Evolutionary conservation across 2,329 filamentous ascomycete genomes (phyloP).

Genomic region (Aquanectria penicillioides): DNA sequence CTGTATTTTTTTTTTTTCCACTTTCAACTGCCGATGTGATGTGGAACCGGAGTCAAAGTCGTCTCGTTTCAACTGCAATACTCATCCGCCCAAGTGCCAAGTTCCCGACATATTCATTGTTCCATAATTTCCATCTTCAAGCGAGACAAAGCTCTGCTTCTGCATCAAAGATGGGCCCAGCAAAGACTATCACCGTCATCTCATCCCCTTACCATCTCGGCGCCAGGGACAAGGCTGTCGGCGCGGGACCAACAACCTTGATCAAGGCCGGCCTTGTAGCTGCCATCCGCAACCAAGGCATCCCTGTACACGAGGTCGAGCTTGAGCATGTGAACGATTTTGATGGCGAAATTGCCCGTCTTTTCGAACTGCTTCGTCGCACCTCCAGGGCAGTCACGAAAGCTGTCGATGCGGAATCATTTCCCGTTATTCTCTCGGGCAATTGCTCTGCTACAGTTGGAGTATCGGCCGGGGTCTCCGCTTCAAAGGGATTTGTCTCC

Average conservation of each 20-base stretch:
- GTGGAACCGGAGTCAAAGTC: not conserved
- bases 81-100: not conserved
- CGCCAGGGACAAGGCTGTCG: slow-evolving; percentile 47
- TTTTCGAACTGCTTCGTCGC: slow-evolving; percentile 52
- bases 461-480: slow-evolving; percentile 47
- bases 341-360: slow-evolving; percentile 52
- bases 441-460: slow-evolving; percentile 51
- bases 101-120: not conserved
- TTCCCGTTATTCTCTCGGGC: slow-evolving; percentile 51
- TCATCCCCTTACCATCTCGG: slow-evolving; percentile 53
- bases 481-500: not conserved
- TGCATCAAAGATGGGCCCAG: slow-evolving; percentile 6
- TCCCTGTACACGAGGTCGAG: slow-evolving; percentile 41
- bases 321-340: slow-evolving; percentile 44
- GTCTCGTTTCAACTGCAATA: not conserved
- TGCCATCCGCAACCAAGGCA: slow-evolving; percentile 36
- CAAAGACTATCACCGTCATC: slow-evolving; percentile 46
- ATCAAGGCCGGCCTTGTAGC: slow-evolving; percentile 42
- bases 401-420: slow-evolving; percentile 40
- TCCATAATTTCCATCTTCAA: not conserved
- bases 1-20: not conserved
- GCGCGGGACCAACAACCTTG: slow-evolving; percentile 49
- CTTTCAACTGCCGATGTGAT: not conserved
- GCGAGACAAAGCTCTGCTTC: not conserved
- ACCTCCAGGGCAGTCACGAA: slow-evolving; percentile 44